phyloP scores from a whole-genome alignment of 2,329 filamentous ascomycete genomes.

The Phoma sp. region DNA sequence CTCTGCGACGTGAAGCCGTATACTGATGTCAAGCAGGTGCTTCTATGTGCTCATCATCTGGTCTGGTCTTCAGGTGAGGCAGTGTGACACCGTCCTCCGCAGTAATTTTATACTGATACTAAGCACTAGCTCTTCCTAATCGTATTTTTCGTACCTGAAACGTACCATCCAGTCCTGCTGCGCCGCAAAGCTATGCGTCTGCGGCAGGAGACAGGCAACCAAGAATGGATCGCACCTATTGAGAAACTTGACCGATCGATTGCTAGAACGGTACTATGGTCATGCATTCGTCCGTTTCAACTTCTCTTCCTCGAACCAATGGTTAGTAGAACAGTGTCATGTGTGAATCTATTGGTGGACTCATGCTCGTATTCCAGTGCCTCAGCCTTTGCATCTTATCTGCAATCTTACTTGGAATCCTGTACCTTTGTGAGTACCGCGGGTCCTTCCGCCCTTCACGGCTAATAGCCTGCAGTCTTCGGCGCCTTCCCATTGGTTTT shows the following conservation, averaged over 20 bases:
- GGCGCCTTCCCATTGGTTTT: conserved; percentile 87
- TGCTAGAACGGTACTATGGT: conserved; percentile 55
- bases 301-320: conserved; percentile 83
- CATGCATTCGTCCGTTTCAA: conserved; percentile 72
- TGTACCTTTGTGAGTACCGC: conserved; percentile 69
- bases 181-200: conserved; percentile 72
- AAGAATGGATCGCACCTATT: conserved; percentile 75
- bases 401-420: conserved; percentile 81
- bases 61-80: conserved; percentile 59
- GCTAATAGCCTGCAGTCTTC: conserved; percentile 15
- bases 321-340: conserved; percentile 46
- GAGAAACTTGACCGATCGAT: conserved; percentile 76
- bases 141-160: conserved; percentile 80
- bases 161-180: conserved; percentile 76
- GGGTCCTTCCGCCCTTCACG: conserved; percentile 71
- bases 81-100: conserved; percentile 13
- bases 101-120: conserved; percentile 19
- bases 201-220: conserved; percentile 77
- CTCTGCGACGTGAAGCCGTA: conserved; percentile 20
- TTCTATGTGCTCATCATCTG: conserved; percentile 85
- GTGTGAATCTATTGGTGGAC: conserved; percentile 29
- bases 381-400: conserved; percentile 81
- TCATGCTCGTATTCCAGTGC: conserved; percentile 52
- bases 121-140: conserved; percentile 65
- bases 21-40: conserved; percentile 40